These are phyloP conservation scores for Podaxis sp. DNA, from an alignment of 768 basidiomycete species.

Conservation along the genomic window DNA sequence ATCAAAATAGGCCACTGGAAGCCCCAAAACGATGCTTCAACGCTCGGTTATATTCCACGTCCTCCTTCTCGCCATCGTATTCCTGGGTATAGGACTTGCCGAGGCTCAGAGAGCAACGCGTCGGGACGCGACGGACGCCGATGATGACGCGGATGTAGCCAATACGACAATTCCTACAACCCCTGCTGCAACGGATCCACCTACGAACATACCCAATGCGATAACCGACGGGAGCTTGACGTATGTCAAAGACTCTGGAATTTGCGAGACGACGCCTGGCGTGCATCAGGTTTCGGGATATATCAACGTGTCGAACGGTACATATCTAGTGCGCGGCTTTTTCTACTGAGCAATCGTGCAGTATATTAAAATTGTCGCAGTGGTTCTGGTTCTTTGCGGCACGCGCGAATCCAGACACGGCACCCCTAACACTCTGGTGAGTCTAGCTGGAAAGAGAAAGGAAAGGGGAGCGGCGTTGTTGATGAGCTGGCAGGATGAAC, in stretches of 20 bases:
- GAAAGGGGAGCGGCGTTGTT: neutral
- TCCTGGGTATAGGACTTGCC: neutral
- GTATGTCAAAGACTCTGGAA: slow-evolving; percentile 5
- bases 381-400: slow-evolving; percentile 75
- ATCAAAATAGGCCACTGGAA: neutral
- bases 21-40: neutral
- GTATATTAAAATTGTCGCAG: neutral
- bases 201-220: neutral
- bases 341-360: neutral
- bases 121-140: neutral
- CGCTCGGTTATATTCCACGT: neutral
- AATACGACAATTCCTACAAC: neutral
- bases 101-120: neutral
- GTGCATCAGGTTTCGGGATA: slow-evolving; percentile 65
- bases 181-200: neutral
- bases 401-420: slow-evolving; percentile 54
- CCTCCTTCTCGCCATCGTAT: neutral
- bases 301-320: slow-evolving; percentile 55
- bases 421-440: slow-evolving; percentile 64
- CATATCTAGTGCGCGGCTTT: slow-evolving; percentile 44
- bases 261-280: slow-evolving; percentile 51
- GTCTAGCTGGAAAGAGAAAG: slow-evolving; percentile 41
- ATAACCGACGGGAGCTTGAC: neutral
- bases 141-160: neutral
- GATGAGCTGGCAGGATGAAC: neutral